Base-by-base conservation (phyloP, 345 rosid species). In the Aquilaria yunnanensis region DNA sequence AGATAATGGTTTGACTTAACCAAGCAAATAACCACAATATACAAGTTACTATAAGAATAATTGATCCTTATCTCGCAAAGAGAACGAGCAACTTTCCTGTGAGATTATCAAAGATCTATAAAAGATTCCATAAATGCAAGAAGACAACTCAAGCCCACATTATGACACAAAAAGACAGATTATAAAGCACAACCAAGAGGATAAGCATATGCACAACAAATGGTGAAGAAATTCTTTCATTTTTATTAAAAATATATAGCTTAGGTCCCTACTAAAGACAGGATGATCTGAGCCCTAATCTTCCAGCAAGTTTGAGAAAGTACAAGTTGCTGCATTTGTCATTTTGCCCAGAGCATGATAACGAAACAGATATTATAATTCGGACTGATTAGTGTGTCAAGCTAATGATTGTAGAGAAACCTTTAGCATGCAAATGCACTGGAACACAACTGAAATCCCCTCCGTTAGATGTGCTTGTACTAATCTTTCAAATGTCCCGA, bases 121-220 rank as follows among this genome's bases (percentile, higher is more conserved):
- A 60, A 65, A 71, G 61, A 54, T 64, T 62, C 69, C 70, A 60
- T 46, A 62, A 78, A 61, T 74, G 80, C 51, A 72, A 62, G 59
- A 70, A 65, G 78, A 80, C 70, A 71, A 63, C 54, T 61, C 3
- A 61, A 54, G 67, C 65, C 74, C 71, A 66, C 74, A 60, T 59
- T 58, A 73, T 52, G 66, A 61, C 57, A 73, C 56, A 65, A 68
- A 64, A 61, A 59, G 66, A 74, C 71, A 75, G 53, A 68, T 64
- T 66, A 63, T 56, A 63, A 61, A 33, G 70, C 63, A 45, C 48
- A 45, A 43, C 59, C 60, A 61, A 64, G 8, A 72, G 70, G 76
- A 77, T 70, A 74, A 61, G 33, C 70, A 53, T 41, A 57, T 47
- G 51, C 16, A 71, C 23, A 54, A 56, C 32, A 62, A 29, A 31